These are phyloP conservation scores for Angomonas ambiguus DNA, from an alignment of 208 protist species.

Conservation along the genomic window DNA sequence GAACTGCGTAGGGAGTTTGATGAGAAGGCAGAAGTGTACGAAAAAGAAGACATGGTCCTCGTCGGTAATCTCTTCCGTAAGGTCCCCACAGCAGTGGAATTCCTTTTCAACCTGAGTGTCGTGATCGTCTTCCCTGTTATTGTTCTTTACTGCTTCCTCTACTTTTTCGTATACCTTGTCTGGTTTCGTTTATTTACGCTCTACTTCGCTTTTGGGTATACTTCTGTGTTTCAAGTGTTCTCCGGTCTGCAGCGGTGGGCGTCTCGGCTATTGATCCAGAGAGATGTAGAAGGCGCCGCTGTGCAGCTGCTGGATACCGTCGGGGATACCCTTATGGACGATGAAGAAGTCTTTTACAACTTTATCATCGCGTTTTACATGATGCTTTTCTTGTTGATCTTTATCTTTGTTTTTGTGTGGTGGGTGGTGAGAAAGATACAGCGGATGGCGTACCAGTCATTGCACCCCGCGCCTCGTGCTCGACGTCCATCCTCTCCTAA, in stretches of 20 bases:
- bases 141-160: slow-evolving; percentile 15
- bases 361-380: slow-evolving; percentile 45
- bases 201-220: slow-evolving; percentile 51
- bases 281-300: too few relatives aligned
- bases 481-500: too few relatives aligned
- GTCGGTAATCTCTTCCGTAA: background rate
- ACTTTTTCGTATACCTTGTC: slow-evolving; percentile 45
- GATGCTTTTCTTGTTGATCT: slow-evolving; percentile 14
- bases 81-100: slow-evolving; percentile 3
- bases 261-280: too few relatives aligned
- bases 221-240: slow-evolving; percentile 29
- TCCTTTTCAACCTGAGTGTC: slow-evolving; percentile 14
- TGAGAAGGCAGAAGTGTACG: too few relatives aligned
- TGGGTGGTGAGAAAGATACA: too few relatives aligned
- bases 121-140: slow-evolving; percentile 34
- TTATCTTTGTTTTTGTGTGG: slow-evolving; percentile 13
- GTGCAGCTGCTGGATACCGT: too few relatives aligned
- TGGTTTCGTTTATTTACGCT: slow-evolving; percentile 61
- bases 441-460: too few relatives aligned
- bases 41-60: slow-evolving; percentile 13
- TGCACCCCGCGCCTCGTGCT: too few relatives aligned
- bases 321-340: slow-evolving; percentile 19
- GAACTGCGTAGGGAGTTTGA: too few relatives aligned
- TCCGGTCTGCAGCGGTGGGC: slow-evolving; percentile 19
- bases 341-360: slow-evolving; percentile 26